Conservation (phyloP, 441 rosid species). For the Geranium incanum region DNA sequence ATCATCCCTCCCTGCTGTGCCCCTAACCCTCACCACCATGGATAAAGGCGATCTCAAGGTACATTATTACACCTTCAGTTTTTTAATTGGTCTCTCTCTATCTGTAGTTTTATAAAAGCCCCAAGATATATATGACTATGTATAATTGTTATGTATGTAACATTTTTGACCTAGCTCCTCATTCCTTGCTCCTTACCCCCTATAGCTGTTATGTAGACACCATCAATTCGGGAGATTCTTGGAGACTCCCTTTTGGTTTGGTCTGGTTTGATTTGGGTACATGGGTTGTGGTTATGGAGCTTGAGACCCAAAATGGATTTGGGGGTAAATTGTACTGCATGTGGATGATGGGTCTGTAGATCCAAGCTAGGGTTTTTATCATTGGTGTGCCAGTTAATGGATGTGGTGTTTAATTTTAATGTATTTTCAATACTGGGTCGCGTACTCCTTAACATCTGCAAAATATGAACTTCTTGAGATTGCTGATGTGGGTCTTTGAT, state of each 20-base stretch:
- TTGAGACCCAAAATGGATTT: background rate
- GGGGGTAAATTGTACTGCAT: background rate
- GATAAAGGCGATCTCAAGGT: slow-evolving; percentile 10
- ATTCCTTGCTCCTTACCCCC: slow-evolving; percentile 1
- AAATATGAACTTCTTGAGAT: slow-evolving; percentile 1
- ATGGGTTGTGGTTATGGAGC: slow-evolving; percentile 2
- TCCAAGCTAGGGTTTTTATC: slow-evolving; percentile 9
- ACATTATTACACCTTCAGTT: slow-evolving; percentile 7
- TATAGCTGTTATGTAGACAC: background rate
- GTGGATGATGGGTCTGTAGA: background rate
- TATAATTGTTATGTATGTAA: background rate
- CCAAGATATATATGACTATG: background rate
- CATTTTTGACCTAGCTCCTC: slow-evolving; percentile 1
- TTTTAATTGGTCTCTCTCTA: background rate
- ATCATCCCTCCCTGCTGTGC: background rate
- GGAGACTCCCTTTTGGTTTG: slow-evolving; percentile 2
- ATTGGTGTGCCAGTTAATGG: background rate
- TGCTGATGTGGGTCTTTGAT: slow-evolving; percentile 4
- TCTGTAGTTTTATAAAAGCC: background rate
- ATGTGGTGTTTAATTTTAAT: slow-evolving; percentile 1
- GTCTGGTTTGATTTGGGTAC: slow-evolving; percentile 4
- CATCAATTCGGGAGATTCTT: slow-evolving; percentile 1
- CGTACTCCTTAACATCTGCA: background rate
- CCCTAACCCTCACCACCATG: slow-evolving; percentile 12
- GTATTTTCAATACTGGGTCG: background rate